Conservation (phyloP, 2,329 filamentous ascomycete species). For the Aspergillus versicolor region DNA sequence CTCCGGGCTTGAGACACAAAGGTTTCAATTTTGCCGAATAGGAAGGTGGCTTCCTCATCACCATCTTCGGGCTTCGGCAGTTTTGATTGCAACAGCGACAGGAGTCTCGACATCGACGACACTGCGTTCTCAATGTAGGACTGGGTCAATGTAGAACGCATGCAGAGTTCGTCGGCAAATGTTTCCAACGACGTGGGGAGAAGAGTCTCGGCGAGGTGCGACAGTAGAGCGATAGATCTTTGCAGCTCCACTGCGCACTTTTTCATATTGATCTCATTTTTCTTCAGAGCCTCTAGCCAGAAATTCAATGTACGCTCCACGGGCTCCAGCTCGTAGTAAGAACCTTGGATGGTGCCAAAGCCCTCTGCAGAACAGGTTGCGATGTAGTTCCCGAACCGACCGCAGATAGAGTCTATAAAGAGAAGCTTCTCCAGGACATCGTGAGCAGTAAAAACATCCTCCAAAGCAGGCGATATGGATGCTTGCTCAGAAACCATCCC, state of each 20-base stretch:
- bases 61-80: constrained; percentile 60
- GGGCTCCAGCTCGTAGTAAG: constrained; percentile 83
- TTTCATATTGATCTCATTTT: constrained; percentile 81
- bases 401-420: constrained; percentile 79
- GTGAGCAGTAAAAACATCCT: constrained; percentile 76
- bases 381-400: constrained; percentile 79
- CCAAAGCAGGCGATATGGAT: constrained; percentile 64
- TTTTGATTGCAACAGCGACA: constrained; percentile 65
- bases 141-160: constrained; percentile 73
- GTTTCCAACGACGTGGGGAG: constrained; percentile 68
- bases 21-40: constrained; percentile 68
- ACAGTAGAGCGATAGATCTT: constrained; percentile 79
- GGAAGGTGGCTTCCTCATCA: constrained; percentile 67
- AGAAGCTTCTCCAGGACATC: constrained; percentile 82
- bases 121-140: constrained; percentile 79
- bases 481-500: constrained; percentile 71
- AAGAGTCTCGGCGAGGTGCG: constrained; percentile 80
- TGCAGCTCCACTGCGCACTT: constrained; percentile 79
- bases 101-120: constrained; percentile 62
- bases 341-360: constrained; percentile 75
- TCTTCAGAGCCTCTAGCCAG: constrained; percentile 81
- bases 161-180: constrained; percentile 76
- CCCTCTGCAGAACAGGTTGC: constrained; percentile 73
- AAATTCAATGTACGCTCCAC: constrained; percentile 85
- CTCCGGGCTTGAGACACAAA: constrained; percentile 75